Conservation (phyloP, 495 filamentous ascomycete species). For the Hyaloscypha hepaticicola region DNA sequence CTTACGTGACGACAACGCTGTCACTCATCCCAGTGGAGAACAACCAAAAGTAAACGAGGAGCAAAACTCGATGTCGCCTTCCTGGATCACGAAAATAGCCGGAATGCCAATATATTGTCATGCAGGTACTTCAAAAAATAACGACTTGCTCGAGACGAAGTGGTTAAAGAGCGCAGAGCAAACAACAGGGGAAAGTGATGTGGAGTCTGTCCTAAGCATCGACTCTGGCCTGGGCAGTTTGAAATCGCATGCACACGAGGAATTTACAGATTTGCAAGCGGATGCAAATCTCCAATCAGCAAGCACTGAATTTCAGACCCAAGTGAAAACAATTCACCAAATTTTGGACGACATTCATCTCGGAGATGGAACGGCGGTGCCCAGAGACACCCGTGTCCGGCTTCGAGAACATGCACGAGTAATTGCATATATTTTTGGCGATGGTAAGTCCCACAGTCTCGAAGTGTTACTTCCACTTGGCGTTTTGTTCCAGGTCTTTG, state of each 20-base stretch:
- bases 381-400: not conserved
- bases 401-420: constrained; percentile 2
- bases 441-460: too few species aligned
- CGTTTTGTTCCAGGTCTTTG: too few species aligned
- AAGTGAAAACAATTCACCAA: not conserved
- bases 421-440: constrained; percentile 9
- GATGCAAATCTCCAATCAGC: not conserved
- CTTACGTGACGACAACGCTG: not conserved
- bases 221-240: not conserved
- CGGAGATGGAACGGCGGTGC: not conserved
- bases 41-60: not conserved
- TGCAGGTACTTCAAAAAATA: not conserved
- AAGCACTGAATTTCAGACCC: not conserved
- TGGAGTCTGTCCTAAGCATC: constrained; percentile 11
- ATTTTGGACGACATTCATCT: not conserved
- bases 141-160: not conserved
- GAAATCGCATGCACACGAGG: not conserved
- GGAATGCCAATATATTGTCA: not conserved
- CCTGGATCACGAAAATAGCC: not conserved
- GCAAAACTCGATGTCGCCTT: not conserved
- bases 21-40: not conserved
- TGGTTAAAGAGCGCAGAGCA: constrained; percentile 2
- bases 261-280: not conserved
- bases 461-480: too few species aligned
- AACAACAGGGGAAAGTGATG: constrained; percentile 8